Evolutionary conservation across 176 grass and related monocot genomes (phyloP), one percentile per base, ranked within the genome.

Genomic region (Neostapfia colusana): DNA sequence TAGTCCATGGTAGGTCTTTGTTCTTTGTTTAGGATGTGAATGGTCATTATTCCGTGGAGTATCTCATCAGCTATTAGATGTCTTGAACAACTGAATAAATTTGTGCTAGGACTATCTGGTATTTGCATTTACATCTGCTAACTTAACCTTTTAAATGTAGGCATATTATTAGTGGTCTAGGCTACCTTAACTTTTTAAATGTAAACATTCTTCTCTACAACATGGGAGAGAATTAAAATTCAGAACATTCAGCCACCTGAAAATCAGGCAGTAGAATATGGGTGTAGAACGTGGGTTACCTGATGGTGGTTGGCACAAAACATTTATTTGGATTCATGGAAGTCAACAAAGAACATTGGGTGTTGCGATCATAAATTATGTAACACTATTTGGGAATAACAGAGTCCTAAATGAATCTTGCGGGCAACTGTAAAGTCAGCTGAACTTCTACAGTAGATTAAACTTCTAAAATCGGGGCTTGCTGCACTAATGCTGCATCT

Each of bases 1-100:
- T 99, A 44, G 64, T 90, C 70, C 87, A 99, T 70, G 89, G 96
- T 99, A 90, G 7, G 7, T 64, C 6, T 35, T 3, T 38, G 0
- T 31, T 75, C 36, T 49, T 77, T 11, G 15, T 34, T 49, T 46
- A 1, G 7, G 26, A 50, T 68, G 9, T 25, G 12, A 81, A 51
- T 61, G 44, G 1, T 63, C 20, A 70, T 16, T 36, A 57, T 14
- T 67, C 39, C 1, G 4, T 13, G 36, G 4, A 48, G 9, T 46
- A 24, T 67, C 31, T 43, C 46, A 18, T 23, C 71, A 82, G 27
- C n/a, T 69, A 8, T 15, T 56, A 44, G 17, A n/a, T 44, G 0
- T 13, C 6, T 6, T 68, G 26, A 8, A 18, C 8, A 34, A 25
- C 20, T 45, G 55, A 27, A n/a, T 54, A 55, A 21, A 7, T 84